Percentiles rank a stretch among this genome's conserved stretches.
phyloP scores from a whole-genome alignment of 768 basidiomycete species.

The Boletus fagicola region DNA sequence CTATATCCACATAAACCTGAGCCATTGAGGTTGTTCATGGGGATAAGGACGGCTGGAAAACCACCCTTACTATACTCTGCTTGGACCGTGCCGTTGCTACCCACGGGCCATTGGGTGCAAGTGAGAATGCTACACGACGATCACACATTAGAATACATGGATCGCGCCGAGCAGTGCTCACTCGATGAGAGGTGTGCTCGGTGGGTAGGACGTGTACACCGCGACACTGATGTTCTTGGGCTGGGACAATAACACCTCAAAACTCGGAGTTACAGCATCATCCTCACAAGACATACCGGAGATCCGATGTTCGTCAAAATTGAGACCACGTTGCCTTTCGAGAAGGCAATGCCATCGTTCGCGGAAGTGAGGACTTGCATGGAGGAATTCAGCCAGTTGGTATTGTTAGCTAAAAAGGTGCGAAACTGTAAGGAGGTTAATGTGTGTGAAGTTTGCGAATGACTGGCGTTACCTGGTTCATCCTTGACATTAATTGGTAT shows the following conservation, averaged over 20 bases:
- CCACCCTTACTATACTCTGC: slow-evolving; percentile 67
- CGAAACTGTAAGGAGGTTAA: slow-evolving; percentile 45
- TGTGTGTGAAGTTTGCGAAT: neutral
- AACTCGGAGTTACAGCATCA: neutral
- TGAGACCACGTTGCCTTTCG: slow-evolving; percentile 61
- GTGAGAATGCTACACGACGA: slow-evolving; percentile 49
- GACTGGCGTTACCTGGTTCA: slow-evolving; percentile 50
- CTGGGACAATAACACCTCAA: slow-evolving; percentile 31
- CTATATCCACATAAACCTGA: slow-evolving; percentile 39
- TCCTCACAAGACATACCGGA: slow-evolving; percentile 42
- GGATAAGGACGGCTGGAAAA: slow-evolving; percentile 54
- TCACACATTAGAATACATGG: neutral
- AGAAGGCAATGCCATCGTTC: slow-evolving; percentile 54
- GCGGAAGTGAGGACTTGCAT: slow-evolving; percentile 52
- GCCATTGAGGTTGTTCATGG: slow-evolving; percentile 33
- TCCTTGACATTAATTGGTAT: slow-evolving; percentile 55
- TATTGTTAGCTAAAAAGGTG: slow-evolving; percentile 56
- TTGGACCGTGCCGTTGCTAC: slow-evolving; percentile 59
- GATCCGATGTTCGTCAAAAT: slow-evolving; percentile 73
- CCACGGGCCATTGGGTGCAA: slow-evolving; percentile 67
- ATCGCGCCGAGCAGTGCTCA: slow-evolving; percentile 32
- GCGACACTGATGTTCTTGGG: slow-evolving; percentile 56
- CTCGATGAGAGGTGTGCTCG: slow-evolving; percentile 54
- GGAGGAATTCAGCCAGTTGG: slow-evolving; percentile 50
- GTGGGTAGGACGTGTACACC: slow-evolving; percentile 54